These are phyloP conservation scores for Vitis rupestris DNA, from an alignment of 164 flowering plant genomes.

Conservation along the genomic window DNA sequence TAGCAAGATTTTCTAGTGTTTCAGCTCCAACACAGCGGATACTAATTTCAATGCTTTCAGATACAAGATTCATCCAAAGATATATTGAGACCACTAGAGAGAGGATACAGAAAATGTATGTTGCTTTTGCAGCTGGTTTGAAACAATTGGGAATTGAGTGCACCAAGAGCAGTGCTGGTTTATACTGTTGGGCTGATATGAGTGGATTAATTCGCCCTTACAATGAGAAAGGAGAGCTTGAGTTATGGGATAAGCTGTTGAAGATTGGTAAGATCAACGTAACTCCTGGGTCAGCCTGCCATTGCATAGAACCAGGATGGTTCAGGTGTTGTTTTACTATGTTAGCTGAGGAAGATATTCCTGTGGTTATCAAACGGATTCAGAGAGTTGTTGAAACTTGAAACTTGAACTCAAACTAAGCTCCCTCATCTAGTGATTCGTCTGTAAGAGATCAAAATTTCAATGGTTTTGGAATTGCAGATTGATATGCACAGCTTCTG, in stretches of 20 bases:
- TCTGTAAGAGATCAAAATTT: neutral
- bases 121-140: slow-evolving; percentile 45
- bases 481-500: neutral
- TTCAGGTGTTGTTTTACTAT: slow-evolving; percentile 67
- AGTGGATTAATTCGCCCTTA: slow-evolving; percentile 42
- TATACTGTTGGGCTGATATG: slow-evolving; percentile 71
- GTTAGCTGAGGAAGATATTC: slow-evolving; percentile 43
- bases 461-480: neutral
- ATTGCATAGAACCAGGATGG: slow-evolving; percentile 86
- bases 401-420: neutral
- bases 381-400: slow-evolving; percentile 22
- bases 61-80: slow-evolving; percentile 40
- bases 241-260: slow-evolving; percentile 54
- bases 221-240: slow-evolving; percentile 62
- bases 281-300: slow-evolving; percentile 74
- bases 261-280: slow-evolving; percentile 51
- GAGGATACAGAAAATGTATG: slow-evolving; percentile 42
- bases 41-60: slow-evolving; percentile 57
- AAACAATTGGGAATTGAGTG: slow-evolving; percentile 49
- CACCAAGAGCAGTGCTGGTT: slow-evolving; percentile 52
- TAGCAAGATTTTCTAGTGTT: slow-evolving; percentile 63
- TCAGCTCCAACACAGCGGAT: slow-evolving; percentile 69
- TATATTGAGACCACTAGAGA: slow-evolving; percentile 40
- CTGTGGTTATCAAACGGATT: slow-evolving; percentile 54
- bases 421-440: neutral